Conservation (phyloP, 495 filamentous ascomycete genomes). For the Penicillium dipodomyicola region DNA sequence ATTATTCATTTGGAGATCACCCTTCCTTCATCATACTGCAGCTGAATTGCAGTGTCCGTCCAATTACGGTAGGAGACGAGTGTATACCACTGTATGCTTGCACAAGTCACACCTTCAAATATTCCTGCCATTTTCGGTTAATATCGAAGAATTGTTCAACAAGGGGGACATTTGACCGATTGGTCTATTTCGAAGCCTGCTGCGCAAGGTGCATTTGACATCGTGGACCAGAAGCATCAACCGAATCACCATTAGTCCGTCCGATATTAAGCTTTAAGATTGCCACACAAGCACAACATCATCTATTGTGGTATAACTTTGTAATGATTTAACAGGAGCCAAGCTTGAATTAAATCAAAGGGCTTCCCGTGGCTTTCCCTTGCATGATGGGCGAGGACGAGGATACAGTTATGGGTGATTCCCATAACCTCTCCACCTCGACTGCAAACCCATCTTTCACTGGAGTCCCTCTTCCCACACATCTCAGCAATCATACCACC, state of each 20-base stretch:
- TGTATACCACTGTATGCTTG: slow-evolving; percentile 8
- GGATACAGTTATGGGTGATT: slow-evolving; percentile 43
- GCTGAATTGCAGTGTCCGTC: not conserved
- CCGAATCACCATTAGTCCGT: not conserved
- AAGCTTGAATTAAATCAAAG: slow-evolving; percentile 5
- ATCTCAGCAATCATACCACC: slow-evolving; percentile 20
- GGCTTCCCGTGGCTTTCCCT: not conserved
- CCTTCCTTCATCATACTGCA: not conserved
- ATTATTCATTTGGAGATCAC: not conserved
- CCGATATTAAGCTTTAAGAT: not conserved
- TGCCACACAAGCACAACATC: not conserved
- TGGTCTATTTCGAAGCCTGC: not conserved
- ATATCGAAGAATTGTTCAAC: not conserved
- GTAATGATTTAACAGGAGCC: slow-evolving; percentile 27
- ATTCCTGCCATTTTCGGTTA: not conserved
- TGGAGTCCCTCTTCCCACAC: slow-evolving; percentile 14
- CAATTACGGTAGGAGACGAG: slow-evolving; percentile 3
- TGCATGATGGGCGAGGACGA: slow-evolving; percentile 38
- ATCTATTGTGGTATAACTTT: not conserved
- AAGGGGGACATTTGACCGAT: slow-evolving; percentile 3
- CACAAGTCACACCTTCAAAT: not conserved
- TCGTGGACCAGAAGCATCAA: slow-evolving; percentile 1
- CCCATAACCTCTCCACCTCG: slow-evolving; percentile 20
- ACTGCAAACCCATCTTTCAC: slow-evolving; percentile 20
- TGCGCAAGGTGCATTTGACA: not conserved